phyloP scores from a whole-genome alignment of 1,284 basidiomycete genomes.

The Malassezia sp. region DNA sequence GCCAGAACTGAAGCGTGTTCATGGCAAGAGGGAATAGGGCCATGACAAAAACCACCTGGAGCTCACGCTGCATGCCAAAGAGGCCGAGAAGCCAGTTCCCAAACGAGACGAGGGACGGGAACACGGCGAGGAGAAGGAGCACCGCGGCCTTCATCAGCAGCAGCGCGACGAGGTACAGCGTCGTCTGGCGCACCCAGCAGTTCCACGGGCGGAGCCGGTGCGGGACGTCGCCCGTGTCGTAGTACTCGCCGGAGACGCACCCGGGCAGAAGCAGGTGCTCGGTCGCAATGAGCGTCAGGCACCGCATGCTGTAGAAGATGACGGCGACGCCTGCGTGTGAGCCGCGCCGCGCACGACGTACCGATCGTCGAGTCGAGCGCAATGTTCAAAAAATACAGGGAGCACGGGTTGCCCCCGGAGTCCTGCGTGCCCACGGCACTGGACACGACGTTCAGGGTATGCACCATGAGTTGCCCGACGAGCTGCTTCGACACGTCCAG shows the following conservation, averaged over 20 bases:
- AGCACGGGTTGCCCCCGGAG: conserved; percentile 30
- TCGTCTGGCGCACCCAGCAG: conserved; percentile 72
- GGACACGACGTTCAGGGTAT: conserved; percentile 67
- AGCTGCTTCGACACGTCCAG: conserved; percentile 58
- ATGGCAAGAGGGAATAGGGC: conserved; percentile 83
- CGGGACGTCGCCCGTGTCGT: conserved; percentile 45
- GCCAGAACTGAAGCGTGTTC: conserved; percentile 51
- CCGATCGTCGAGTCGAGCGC: conserved; percentile 83
- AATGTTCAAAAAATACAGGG: conserved; percentile 78
- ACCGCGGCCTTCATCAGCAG: conserved; percentile 69
- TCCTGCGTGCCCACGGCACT: conserved; percentile 17
- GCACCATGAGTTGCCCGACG: conserved; percentile 78
- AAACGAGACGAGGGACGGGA: conserved; percentile 57
- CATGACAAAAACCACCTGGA: conserved; percentile 56
- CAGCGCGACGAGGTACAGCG: conserved; percentile 70
- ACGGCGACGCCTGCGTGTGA: conserved; percentile 80
- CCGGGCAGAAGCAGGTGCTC: conserved; percentile 60
- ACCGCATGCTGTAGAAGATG: conserved; percentile 67
- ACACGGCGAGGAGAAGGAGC: conserved; percentile 63
- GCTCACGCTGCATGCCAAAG: conserved; percentile 54
- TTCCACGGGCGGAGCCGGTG: conserved; percentile 13
- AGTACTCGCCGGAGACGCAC: conserved; percentile 77
- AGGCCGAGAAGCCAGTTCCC: conserved; percentile 74
- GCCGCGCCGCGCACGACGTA: no score
- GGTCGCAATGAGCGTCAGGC: conserved; percentile 59